Percentiles rank a stretch among this genome's conserved stretches.
These are phyloP conservation scores for Diutina sp. DNA, from an alignment of 1,139 yeast genomes.

Conservation along the genomic window DNA sequence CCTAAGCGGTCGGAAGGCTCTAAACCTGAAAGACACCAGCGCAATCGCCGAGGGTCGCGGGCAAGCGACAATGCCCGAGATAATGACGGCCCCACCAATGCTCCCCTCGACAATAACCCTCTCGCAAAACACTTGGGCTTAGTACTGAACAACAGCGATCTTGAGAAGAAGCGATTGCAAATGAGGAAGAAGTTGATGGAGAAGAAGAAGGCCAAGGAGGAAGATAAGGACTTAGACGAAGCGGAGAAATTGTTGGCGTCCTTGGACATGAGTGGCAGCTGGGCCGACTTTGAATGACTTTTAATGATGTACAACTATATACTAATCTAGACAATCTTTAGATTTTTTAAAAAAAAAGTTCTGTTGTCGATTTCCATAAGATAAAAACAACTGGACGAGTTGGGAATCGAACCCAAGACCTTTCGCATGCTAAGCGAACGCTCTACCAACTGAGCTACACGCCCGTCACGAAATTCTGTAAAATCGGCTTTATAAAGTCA, in stretches of 20 bases:
- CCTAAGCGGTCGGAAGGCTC: background rate
- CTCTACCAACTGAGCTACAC: background rate
- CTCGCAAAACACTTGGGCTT: background rate
- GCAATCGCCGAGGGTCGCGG: background rate
- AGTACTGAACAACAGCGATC: background rate
- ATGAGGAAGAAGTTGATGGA: background rate
- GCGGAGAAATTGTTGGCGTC: background rate
- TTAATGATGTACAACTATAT: background rate
- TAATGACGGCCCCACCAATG: background rate
- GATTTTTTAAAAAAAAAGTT: background rate
- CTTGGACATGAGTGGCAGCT: background rate
- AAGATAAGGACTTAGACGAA: background rate
- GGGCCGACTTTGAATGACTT: slow-evolving; percentile 1
- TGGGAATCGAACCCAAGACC: background rate
- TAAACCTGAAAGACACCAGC: background rate
- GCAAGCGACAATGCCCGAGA: background rate
- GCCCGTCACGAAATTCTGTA: background rate
- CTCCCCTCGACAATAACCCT: background rate
- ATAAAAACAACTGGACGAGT: background rate
- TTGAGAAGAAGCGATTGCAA: background rate
- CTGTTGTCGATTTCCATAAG: background rate
- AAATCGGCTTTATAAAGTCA: background rate
- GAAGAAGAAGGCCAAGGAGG: background rate
- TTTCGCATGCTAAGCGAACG: background rate
- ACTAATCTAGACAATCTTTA: background rate